These are phyloP conservation scores for Chaetomium cochliodes DNA, from an alignment of 495 filamentous ascomycete species.

Conservation along the genomic window DNA sequence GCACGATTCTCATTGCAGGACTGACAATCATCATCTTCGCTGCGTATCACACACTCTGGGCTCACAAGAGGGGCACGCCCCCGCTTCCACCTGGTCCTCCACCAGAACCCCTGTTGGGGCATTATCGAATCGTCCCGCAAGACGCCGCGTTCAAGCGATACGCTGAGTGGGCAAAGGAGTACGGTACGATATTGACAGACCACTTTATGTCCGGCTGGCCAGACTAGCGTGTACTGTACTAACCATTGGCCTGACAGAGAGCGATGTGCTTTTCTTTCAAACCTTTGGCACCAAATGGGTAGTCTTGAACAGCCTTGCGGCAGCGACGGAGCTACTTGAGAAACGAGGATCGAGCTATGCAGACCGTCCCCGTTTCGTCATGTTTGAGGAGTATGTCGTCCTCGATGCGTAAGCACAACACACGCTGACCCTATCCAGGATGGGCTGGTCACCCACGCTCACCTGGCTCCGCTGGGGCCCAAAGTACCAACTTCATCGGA, in stretches of 20 bases:
- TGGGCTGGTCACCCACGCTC: constrained; percentile 49
- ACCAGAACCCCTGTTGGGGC: constrained; percentile 43
- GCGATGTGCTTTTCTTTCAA: constrained; percentile 42
- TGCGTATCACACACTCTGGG: neutral
- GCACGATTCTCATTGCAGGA: neutral
- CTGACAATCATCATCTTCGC: constrained; percentile 2
- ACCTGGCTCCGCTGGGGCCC: constrained; percentile 51
- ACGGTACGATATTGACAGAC: constrained; percentile 30
- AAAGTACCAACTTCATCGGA: constrained; percentile 47
- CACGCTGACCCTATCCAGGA: constrained; percentile 26
- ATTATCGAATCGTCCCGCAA: constrained; percentile 41
- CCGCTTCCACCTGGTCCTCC: constrained; percentile 43
- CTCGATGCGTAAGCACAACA: neutral
- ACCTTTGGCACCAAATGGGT: constrained; percentile 45
- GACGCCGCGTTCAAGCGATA: constrained; percentile 45
- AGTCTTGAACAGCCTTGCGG: constrained; percentile 43
- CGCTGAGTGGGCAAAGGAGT: constrained; percentile 41
- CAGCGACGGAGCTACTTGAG: constrained; percentile 46
- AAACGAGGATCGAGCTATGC: constrained; percentile 46
- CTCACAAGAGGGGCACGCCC: neutral
- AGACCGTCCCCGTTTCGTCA: constrained; percentile 48
- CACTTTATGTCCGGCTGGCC: neutral
- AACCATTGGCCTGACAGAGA: constrained; percentile 17
- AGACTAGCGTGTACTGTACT: neutral
- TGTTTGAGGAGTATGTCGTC: constrained; percentile 45